Percentiles rank a stretch among this genome's conserved stretches.
Conservation (phyloP, 805 yeast species). For the Kazachstania taianensis region DNA sequence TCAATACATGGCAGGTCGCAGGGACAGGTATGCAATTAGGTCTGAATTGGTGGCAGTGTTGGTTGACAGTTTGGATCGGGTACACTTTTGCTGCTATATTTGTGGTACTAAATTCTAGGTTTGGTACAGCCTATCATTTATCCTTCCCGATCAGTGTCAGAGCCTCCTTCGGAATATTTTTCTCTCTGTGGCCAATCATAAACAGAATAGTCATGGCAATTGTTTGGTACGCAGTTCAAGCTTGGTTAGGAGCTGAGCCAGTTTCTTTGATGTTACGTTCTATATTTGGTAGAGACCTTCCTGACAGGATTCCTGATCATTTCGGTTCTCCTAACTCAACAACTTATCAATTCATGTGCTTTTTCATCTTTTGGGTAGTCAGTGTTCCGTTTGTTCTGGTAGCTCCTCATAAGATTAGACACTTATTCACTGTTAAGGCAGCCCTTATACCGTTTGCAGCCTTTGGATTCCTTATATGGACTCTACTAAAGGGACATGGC, state of each 20-base stretch:
- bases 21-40: conserved; percentile 76
- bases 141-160: conserved; percentile 84
- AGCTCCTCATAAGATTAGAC: conserved; percentile 74
- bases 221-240: conserved; percentile 84
- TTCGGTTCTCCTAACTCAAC: conserved; percentile 51
- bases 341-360: conserved; percentile 61
- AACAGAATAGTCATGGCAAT: conserved; percentile 84
- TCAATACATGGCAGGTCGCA: conserved; percentile 89
- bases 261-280: conserved; percentile 68
- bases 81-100: conserved; percentile 62
- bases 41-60: conserved; percentile 84
- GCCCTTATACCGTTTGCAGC: conserved; percentile 76
- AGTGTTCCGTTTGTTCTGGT: conserved; percentile 76
- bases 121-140: conserved; percentile 74
- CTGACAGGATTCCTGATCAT: conserved; percentile 53
- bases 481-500: conserved; percentile 69
- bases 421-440: conserved; percentile 76
- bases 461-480: conserved; percentile 75
- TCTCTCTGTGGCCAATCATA: conserved; percentile 78
- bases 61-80: conserved; percentile 86
- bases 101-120: conserved; percentile 59
- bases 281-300: conserved; percentile 61
- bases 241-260: conserved; percentile 81
- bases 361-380: conserved; percentile 73
- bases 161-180: conserved; percentile 79